Percentiles rank a stretch among this genome's conserved stretches.
Evolutionary conservation across 2,329 filamentous ascomycete genomes (phyloP).

Genomic region (Onygenales sp.): DNA sequence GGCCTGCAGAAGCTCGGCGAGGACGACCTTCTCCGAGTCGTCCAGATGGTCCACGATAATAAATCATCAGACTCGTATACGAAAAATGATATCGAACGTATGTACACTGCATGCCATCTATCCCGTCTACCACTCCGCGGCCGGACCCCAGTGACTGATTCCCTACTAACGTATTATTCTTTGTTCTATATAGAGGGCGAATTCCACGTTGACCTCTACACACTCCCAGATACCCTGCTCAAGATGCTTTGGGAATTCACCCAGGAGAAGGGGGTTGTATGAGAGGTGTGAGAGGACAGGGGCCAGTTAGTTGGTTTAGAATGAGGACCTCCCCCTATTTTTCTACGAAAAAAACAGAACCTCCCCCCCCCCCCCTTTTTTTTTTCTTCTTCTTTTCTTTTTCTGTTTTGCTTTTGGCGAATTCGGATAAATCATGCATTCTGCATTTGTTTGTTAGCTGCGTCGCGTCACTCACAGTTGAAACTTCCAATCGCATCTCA

Average conservation of each 20-base stretch:
- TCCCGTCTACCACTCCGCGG: background rate
- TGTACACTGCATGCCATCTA: slow-evolving; percentile 39
- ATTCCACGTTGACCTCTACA: slow-evolving; percentile 97
- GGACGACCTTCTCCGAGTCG: slow-evolving; percentile 87
- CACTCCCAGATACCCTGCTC: slow-evolving; percentile 79
- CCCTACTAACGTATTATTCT: slow-evolving; percentile 26
- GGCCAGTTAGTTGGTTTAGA: too few species aligned
- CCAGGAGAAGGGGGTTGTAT: slow-evolving; percentile 34
- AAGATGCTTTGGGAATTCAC: slow-evolving; percentile 94
- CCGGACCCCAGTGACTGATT: background rate
- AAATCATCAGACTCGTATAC: slow-evolving; percentile 92
- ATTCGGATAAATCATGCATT: background rate
- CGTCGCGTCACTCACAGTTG: background rate
- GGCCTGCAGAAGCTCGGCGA: slow-evolving; percentile 80
- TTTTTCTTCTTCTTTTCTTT: background rate
- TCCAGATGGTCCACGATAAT: slow-evolving; percentile 97
- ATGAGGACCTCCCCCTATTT: too few species aligned
- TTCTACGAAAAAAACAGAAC: background rate
- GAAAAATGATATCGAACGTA: slow-evolving; percentile 92
- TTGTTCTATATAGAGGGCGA: slow-evolving; percentile 60
- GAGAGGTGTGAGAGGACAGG: slow-evolving; percentile 2
- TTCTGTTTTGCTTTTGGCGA: background rate
- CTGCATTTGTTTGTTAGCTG: background rate
- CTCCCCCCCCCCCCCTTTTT: background rate
- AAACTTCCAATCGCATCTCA: background rate